phyloP scores from a whole-genome alignment of 805 yeast genomes.

The Wickerhamiella vanderwaltii region DNA sequence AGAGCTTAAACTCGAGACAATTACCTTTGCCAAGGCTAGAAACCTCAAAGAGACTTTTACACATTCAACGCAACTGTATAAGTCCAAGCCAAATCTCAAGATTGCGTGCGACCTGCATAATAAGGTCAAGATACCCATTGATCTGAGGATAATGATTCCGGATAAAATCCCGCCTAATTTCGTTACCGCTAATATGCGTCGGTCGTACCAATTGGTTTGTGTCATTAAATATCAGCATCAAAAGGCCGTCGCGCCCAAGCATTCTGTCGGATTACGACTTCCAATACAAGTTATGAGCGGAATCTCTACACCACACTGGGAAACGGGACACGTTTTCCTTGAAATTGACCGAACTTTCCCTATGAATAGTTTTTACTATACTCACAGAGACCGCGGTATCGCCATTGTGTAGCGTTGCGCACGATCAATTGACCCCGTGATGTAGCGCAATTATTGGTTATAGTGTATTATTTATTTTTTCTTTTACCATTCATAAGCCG shows the following conservation, averaged over 20 bases:
- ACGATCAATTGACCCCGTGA: too few species aligned
- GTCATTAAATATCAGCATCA: slow-evolving; percentile 19
- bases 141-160: slow-evolving; percentile 28
- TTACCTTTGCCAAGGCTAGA: slow-evolving; percentile 3
- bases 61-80: not conserved
- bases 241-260: slow-evolving; percentile 17
- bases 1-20: not conserved
- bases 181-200: slow-evolving; percentile 41
- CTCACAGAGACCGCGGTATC: slow-evolving; percentile 4
- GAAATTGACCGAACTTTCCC: slow-evolving; percentile 16
- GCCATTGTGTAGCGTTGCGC: slow-evolving; percentile 5
- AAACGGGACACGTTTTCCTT: slow-evolving; percentile 19
- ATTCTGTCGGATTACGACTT: slow-evolving; percentile 15
- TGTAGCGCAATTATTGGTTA: too few species aligned
- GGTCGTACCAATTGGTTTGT: slow-evolving; percentile 33
- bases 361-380: slow-evolving; percentile 12
- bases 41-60: slow-evolving; percentile 4
- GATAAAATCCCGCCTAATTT: slow-evolving; percentile 40
- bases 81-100: not conserved
- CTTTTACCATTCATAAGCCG: too few species aligned
- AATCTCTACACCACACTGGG: slow-evolving; percentile 20
- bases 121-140: slow-evolving; percentile 12
- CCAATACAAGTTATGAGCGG: slow-evolving; percentile 20
- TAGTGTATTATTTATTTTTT: too few species aligned
- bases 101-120: slow-evolving; percentile 11